Base-by-base conservation (phyloP, 106 monocot genomes). In the Amphibolis antarctica region DNA sequence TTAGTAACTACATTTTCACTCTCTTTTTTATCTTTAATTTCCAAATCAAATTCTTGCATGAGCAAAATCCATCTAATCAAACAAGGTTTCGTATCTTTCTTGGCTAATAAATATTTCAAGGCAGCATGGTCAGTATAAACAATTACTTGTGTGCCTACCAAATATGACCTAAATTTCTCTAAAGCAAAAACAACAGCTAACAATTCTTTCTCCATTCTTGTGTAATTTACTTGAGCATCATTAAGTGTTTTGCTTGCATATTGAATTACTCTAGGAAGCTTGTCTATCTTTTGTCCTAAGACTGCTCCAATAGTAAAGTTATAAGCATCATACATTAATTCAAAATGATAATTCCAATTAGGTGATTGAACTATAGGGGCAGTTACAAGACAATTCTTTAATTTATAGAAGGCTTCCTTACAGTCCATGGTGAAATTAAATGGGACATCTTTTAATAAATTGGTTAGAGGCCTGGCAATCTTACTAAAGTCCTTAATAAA, bases 11-110 rank as follows among this genome's bases (percentile, higher is more conserved):
- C 44, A 66, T 66, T 66, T 12, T 51, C 65, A 46, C 12, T 9
- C 23, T 45, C 47, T 20, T 66, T 66, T 9, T 46, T 48, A 28
- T 52, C 65, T 18, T 24, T 20, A 23, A 66, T 66, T n/a, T 66
- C 65, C 10, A 66, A 0, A 51, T 66, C 49, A 52, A 65, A 66
- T 24, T 49, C 65, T 49, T 66, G 49, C 0, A 50, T 11, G 5
- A 66, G 52, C 18, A 66, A 28, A 1, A 66, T 46, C 49, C 65
- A 66, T 13, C 46, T 5, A 11, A 66, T 49, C 3, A 66, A 15
- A 29, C 65, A n/a, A 4, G 44, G 21, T 43, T 63, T 63, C 20
- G 44, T 15, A 4, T 63, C 63, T 21, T 63, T 63, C 42, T 63
- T 43, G 3, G 31, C 26, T 46, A 64, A 25, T 17, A 50, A 18